Conservation (phyloP, 2,329 filamentous ascomycete species). For the Fusarium sp. region DNA sequence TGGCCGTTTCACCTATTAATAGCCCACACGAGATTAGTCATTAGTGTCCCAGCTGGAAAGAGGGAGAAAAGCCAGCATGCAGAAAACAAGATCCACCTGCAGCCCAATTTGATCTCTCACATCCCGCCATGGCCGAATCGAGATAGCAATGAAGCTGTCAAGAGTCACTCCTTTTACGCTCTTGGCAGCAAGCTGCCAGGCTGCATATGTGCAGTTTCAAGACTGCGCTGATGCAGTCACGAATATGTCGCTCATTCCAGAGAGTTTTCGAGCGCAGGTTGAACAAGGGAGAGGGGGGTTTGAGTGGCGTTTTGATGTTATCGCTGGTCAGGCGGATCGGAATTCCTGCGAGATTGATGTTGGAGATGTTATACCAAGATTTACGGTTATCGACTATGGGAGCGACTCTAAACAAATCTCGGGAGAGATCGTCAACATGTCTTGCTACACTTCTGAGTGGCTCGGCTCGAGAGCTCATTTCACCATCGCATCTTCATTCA, state of each 20-base stretch:
- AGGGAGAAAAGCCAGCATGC: background rate
- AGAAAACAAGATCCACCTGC: slow-evolving; percentile 11
- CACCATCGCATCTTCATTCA: slow-evolving; percentile 1
- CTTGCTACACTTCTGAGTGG: slow-evolving; percentile 1
- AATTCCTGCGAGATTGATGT: slow-evolving; percentile 7
- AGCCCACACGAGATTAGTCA: slow-evolving; percentile 11
- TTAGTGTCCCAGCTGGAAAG: background rate
- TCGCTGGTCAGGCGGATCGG: background rate
- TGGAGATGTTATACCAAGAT: background rate
- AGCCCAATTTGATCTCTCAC: slow-evolving; percentile 24
- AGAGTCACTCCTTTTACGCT: background rate
- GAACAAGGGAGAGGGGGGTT: background rate
- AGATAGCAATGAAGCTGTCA: slow-evolving; percentile 26
- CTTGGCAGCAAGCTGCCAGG: slow-evolving; percentile 6
- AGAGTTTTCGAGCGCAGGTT: slow-evolving; percentile 16
- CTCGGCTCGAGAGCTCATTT: slow-evolving; percentile 4
- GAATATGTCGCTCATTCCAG: slow-evolving; percentile 1
- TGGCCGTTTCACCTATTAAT: slow-evolving; percentile 10
- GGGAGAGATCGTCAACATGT: slow-evolving; percentile 16
- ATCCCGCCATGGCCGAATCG: slow-evolving; percentile 11
- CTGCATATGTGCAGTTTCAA: slow-evolving; percentile 28
- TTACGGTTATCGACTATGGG: slow-evolving; percentile 1
- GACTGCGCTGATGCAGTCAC: background rate
- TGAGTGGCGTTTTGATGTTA: slow-evolving; percentile 5
- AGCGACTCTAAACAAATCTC: background rate